Conservation (phyloP, 2,329 filamentous ascomycete genomes). For the Colletotrichum orchidophilum region DNA sequence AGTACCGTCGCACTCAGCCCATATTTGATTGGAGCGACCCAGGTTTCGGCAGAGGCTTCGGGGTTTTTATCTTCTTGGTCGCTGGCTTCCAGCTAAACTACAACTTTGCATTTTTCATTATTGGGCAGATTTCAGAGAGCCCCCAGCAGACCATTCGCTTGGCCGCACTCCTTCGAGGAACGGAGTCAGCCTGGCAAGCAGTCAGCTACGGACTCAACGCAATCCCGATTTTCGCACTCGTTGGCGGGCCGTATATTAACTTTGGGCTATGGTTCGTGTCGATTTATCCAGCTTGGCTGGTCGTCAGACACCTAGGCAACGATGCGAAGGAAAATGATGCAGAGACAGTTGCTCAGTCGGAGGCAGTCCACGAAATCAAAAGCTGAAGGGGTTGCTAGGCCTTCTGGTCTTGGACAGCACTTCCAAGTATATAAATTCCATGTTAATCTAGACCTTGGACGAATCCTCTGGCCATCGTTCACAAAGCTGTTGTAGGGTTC, state of each 20-base stretch:
- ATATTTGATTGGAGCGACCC: slow-evolving; percentile 57
- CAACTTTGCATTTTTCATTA: slow-evolving; percentile 74
- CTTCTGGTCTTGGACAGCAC: background rate
- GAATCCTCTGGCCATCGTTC: background rate
- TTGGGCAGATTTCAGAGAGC: slow-evolving; percentile 67
- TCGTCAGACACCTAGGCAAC: slow-evolving; percentile 41
- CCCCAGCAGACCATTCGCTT: slow-evolving; percentile 71
- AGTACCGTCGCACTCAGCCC: slow-evolving; percentile 63
- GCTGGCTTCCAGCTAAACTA: slow-evolving; percentile 78
- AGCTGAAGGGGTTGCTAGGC: background rate
- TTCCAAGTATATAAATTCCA: no score
- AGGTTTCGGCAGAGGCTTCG: slow-evolving; percentile 56
- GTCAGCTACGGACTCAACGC: slow-evolving; percentile 73
- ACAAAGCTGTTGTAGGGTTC: background rate
- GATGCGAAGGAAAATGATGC: background rate
- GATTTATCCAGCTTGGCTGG: slow-evolving; percentile 70
- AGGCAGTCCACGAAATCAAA: background rate
- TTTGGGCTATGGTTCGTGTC: slow-evolving; percentile 72
- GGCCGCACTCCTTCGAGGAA: slow-evolving; percentile 70
- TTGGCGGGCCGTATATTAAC: slow-evolving; percentile 73
- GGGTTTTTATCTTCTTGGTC: slow-evolving; percentile 67
- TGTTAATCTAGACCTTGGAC: background rate
- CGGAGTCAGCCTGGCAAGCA: slow-evolving; percentile 75
- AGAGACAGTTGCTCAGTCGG: background rate
- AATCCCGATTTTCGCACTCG: slow-evolving; percentile 66